Evolutionary conservation across 176 grass and related monocot species (phyloP), one percentile per base, ranked within the genome.

Genomic region (Carex parvula): DNA sequence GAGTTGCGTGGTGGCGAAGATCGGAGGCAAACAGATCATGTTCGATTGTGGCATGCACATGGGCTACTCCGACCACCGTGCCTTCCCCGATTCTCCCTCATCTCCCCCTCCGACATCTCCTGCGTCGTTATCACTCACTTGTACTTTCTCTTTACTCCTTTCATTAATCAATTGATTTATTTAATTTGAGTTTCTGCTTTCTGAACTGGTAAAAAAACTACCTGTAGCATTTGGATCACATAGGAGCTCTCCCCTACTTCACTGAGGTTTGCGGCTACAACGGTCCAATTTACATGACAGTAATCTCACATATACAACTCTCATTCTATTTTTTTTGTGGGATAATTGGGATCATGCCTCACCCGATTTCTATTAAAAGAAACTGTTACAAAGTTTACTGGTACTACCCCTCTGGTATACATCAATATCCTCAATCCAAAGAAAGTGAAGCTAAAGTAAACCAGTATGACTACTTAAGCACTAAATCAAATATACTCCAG

Each of bases 41-140:
- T 95, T 95, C 59, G 95, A 98, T 64, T 98, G 95, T 14, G 95
- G 95, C 17, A 98, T 98, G 92, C 95, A 98, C 86, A 94, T 98
- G 92, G 91, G 92, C 59, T 85, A 89, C 87, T 84, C 86, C 17
- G 95, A 98, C 15, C 20, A 56, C 62, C 90, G 88, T 7, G 89
- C 87, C 29, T 98, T 91, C 80, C 95, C 95, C 0, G 91, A 98
- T 75, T 98, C 65, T 86, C 86, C 14, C 88, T 87, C 44, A 73
- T 90, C 5, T 90, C 93, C 10, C 24, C 62, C 91, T 66, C 89
- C 50, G 84, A 86, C 33, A 85, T 98, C 69, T 86, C 92, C 71
- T 98, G 95, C 76, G 73, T 98, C 32, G 82, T 98, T 37, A 95
- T 98, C 84, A 95, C 95, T 2, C 95, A 98, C 88, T 95, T 98